Percentiles rank a stretch among this genome's conserved stretches.
Evolutionary conservation across 352 stramenopile species (phyloP).

Genomic region (Pythium monospermum): DNA sequence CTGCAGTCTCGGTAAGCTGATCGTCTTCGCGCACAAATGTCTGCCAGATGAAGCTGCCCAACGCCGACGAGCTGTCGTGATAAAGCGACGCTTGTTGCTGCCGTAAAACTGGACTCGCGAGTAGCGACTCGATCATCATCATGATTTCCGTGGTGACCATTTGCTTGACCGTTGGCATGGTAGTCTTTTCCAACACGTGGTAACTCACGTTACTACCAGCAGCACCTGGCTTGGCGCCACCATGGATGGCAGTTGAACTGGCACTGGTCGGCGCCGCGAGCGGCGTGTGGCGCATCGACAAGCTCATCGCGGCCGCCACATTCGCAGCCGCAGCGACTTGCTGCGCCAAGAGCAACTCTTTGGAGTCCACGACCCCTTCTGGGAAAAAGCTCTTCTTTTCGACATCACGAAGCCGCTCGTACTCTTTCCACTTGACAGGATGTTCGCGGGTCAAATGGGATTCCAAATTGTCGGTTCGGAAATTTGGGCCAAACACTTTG

Average conservation of each 20-base stretch:
- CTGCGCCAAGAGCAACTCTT: constrained; percentile 24
- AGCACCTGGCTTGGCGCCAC: too few species aligned
- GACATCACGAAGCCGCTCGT: constrained; percentile 37
- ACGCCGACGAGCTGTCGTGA: neutral
- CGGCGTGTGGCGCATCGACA: constrained; percentile 3
- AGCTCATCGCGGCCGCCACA: constrained; percentile 5
- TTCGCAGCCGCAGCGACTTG: constrained; percentile 14
- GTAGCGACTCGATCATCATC: constrained; percentile 37
- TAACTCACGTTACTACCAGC: neutral
- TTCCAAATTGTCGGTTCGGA: constrained; percentile 54
- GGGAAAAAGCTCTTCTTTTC: constrained; percentile 50
- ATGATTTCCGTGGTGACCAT: constrained; percentile 28
- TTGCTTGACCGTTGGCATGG: constrained; percentile 16
- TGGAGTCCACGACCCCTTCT: constrained; percentile 13
- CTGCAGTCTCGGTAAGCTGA: constrained; percentile 10
- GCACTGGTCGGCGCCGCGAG: neutral
- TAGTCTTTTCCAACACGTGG: constrained; percentile 10
- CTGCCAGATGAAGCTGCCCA: constrained; percentile 16
- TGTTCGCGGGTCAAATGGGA: constrained; percentile 48
- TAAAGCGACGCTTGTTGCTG: constrained; percentile 11
- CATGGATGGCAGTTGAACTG: neutral
- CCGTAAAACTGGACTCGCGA: constrained; percentile 18
- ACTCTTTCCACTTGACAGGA: constrained; percentile 41
- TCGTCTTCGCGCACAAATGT: constrained; percentile 34
- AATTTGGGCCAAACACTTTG: constrained; percentile 54